Base-by-base conservation (phyloP, 148 eudicot genomes). In the Rhododendron ferrugineum region DNA sequence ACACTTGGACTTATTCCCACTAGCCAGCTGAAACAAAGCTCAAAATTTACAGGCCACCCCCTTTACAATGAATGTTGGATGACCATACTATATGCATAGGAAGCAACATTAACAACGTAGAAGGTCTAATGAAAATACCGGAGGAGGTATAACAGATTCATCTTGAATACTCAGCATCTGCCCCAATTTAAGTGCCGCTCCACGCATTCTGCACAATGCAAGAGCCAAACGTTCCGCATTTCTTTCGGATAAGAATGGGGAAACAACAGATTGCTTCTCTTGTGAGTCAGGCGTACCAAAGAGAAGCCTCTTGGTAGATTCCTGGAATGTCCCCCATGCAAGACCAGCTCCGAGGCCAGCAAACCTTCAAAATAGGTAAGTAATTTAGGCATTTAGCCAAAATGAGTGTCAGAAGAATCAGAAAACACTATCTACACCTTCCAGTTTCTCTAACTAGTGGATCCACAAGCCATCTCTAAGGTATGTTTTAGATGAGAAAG, bases 141-240 rank as follows among this genome's bases (percentile, higher is more conserved):
- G 99, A 86, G 99, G 91, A 86, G 99, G 98, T 62, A 97, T 91
- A 84, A 97, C 92, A 75, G 96, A 91, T 89, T 96, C 99, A 81
- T 96, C 99, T 87, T 96, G 99, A 84, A 97, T 97, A 81, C 99
- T 97, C 89, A 97, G 86, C 99, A 95, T 97, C 88, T 97, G 99
- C 49, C 99, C 99, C 75, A 97, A 81, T 88, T 97, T 97, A 85
- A 97, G 91, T 50, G 99, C 99, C 9, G 99, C 99, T 56, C 99
- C 99, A 79, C 99, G 99, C 99, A 97, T 97, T 89, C 99, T 92
- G 89, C 99, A 97, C 76, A 97, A 90, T 85, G 94, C 99, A 91
- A 95, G 95, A 85, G 99, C 99, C 90, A 97, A 85, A 47, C 98
- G 95, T 86, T 95, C 95, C 46, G 99, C 99, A 88, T 96, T 97